Percentiles rank a stretch among this genome's conserved stretches.
Conservation (phyloP, 75 land plant genomes). For the Pinus albicaulis region DNA sequence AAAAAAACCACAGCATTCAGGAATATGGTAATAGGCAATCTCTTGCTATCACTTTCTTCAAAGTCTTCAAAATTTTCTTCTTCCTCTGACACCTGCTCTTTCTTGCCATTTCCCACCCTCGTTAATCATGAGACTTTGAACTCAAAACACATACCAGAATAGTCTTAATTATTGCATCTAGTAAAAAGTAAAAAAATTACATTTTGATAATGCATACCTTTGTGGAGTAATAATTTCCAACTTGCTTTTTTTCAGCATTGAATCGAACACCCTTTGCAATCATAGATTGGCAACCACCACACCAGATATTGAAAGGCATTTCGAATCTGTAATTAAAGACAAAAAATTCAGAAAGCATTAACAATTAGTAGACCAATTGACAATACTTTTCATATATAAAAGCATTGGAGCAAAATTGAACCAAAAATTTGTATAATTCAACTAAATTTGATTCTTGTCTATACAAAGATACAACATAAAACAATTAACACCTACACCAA, state of each 20-base stretch:
- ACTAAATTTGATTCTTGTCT: too few relatives aligned
- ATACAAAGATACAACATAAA: too few relatives aligned
- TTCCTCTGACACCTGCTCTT: background rate
- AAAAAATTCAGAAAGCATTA: background rate
- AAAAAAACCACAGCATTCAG: background rate
- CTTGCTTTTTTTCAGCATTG: slow-evolving; percentile 99
- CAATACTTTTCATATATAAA: background rate
- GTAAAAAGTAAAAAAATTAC: background rate
- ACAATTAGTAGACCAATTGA: background rate
- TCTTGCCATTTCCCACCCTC: background rate
- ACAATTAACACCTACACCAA: too few relatives aligned
- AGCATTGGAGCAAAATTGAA: too few relatives aligned
- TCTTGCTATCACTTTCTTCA: background rate
- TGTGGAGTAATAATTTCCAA: slow-evolving; percentile 95
- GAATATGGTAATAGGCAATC: background rate
- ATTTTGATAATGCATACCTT: slow-evolving; percentile 49
- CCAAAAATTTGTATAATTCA: too few relatives aligned
- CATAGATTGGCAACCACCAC: slow-evolving; percentile 99
- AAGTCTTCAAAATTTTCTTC: background rate
- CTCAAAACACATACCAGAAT: background rate
- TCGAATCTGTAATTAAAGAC: slow-evolving; percentile 59
- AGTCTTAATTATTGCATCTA: background rate
- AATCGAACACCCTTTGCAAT: slow-evolving; percentile 99
- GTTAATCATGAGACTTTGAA: background rate
- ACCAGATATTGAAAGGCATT: slow-evolving; percentile 99